A percentile compares a stretch with the other conserved stretches of the same genome.
phyloP scores from a whole-genome alignment of 768 basidiomycete species.

The Ephemerocybe angulata region DNA sequence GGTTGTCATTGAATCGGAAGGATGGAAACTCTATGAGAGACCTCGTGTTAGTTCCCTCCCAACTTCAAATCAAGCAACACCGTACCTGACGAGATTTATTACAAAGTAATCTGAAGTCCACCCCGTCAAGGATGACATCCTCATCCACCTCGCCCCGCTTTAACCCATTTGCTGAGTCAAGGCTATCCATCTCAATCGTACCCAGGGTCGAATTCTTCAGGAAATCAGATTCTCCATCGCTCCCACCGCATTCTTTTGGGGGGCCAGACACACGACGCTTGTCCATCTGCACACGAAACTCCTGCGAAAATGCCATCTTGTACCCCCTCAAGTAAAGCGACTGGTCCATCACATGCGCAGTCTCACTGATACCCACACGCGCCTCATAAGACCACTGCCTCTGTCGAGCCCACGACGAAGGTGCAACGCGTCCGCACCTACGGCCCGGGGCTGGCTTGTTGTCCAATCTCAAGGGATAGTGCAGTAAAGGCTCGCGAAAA shows the following conservation, averaged over 20 bases:
- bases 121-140: too few species aligned
- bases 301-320: neutral
- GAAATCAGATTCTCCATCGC: neutral
- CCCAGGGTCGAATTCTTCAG: neutral
- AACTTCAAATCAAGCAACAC: too few species aligned
- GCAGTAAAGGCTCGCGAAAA: neutral
- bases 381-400: neutral
- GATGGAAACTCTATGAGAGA: too few species aligned
- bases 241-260: too few species aligned
- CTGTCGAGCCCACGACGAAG: neutral
- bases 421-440: neutral
- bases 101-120: too few species aligned
- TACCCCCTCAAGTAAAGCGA: neutral
- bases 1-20: too few species aligned
- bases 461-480: neutral
- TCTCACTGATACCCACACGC: neutral
- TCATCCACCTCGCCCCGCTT: too few species aligned
- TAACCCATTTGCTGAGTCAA: too few species aligned
- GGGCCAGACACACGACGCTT: too few species aligned
- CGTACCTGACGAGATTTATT: too few species aligned
- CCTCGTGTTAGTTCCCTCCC: too few species aligned
- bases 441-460: neutral
- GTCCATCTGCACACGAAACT: neutral
- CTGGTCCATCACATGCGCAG: neutral
- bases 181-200: too few species aligned